phyloP scores from a whole-genome alignment of 345 rosid genomes.

The Salix caprea region DNA sequence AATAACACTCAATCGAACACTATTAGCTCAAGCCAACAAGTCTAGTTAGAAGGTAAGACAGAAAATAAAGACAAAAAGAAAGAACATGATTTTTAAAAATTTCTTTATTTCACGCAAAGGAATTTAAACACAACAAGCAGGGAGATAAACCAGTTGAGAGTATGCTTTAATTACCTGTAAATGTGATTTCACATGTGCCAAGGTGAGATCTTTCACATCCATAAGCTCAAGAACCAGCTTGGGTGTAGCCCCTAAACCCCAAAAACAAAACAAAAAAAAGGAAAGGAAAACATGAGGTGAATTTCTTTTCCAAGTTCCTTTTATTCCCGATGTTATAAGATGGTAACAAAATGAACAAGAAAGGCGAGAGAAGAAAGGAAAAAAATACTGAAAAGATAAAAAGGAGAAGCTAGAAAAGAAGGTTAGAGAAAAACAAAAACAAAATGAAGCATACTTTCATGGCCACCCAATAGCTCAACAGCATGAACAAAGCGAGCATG shows the following conservation, averaged over 20 bases:
- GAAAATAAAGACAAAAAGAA: background rate
- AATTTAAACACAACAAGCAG: background rate
- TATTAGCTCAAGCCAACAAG: background rate
- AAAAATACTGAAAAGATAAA: background rate
- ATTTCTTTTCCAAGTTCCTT: constrained; percentile 7
- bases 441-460: constrained; percentile 63
- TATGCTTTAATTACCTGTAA: constrained; percentile 56
- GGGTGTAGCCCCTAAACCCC: constrained; percentile 79
- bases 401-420: background rate
- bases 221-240: constrained; percentile 96
- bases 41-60: background rate
- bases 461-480: constrained; percentile 97
- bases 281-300: constrained; percentile 12
- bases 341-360: background rate
- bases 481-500: constrained; percentile 99
- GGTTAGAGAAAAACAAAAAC: background rate
- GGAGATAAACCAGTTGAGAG: background rate
- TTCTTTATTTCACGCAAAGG: background rate
- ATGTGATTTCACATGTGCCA: constrained; percentile 98
- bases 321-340: background rate
- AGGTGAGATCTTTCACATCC: constrained; percentile 99
- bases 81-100: background rate
- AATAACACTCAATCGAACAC: constrained; percentile 3
- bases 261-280: background rate
- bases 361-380: background rate